Conservation (phyloP, 1,284 basidiomycete species). For the Rhodotorula sp. region DNA sequence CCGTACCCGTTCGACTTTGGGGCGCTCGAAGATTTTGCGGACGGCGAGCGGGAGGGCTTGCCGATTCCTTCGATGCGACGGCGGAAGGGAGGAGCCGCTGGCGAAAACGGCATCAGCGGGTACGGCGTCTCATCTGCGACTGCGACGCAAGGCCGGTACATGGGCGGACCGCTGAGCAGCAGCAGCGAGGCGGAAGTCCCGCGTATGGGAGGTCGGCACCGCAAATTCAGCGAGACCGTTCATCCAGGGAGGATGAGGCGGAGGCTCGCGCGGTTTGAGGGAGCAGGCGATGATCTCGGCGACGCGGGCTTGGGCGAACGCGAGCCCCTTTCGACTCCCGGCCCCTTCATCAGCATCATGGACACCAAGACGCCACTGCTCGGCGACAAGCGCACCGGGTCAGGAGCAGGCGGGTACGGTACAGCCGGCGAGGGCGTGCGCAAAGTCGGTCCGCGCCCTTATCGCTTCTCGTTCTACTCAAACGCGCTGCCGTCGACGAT, state of each 20-base stretch:
- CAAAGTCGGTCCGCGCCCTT: constrained; percentile 67
- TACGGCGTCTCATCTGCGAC: constrained; percentile 34
- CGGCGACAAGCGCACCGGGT: constrained; percentile 40
- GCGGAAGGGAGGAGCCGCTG: constrained; percentile 10
- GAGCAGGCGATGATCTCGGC: constrained; percentile 49
- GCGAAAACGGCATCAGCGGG: background rate
- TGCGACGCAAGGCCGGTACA: constrained; percentile 9
- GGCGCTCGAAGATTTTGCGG: constrained; percentile 75
- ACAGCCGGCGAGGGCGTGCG: constrained; percentile 8
- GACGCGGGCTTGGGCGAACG: constrained; percentile 6
- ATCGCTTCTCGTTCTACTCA: constrained; percentile 98
- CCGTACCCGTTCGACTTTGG: constrained; percentile 66
- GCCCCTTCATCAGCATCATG: constrained; percentile 41
- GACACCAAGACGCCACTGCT: constrained; percentile 50
- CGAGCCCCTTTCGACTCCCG: background rate
- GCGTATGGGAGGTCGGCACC: constrained; percentile 58
- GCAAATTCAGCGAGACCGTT: constrained; percentile 78
- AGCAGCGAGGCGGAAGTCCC: constrained; percentile 33
- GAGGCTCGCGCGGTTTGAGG: constrained; percentile 91
- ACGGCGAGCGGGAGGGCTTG: constrained; percentile 62
- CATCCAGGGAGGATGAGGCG: constrained; percentile 59
- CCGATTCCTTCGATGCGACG: constrained; percentile 51
- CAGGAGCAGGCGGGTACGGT: constrained; percentile 15
- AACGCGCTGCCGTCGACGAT: constrained; percentile 90
- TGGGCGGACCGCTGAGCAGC: constrained; percentile 46